Evolutionary conservation across 441 rosid species (phyloP).

Genomic region (Sinapis alba): DNA sequence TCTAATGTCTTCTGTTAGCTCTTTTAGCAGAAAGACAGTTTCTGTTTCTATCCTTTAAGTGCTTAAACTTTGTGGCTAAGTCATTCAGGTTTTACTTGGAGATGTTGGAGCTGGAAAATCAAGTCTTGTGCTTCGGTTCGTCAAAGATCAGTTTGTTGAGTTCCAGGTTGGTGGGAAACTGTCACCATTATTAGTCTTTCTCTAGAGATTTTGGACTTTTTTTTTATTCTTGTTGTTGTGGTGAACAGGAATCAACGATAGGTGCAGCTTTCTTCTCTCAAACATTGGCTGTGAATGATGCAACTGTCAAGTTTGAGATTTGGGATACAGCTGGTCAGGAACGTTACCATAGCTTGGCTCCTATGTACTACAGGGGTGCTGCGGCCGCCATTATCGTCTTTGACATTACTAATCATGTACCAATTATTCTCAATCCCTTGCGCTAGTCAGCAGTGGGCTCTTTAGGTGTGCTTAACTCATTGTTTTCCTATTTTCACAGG

Average conservation of each 20-base stretch:
- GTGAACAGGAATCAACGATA: conserved; percentile 53
- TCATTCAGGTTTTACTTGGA: conserved; percentile 55
- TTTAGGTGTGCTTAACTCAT: too few species aligned
- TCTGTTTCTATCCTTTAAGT: neutral
- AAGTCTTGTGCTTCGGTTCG: conserved; percentile 55
- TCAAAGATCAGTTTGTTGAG: conserved; percentile 57
- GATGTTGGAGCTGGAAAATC: conserved; percentile 63
- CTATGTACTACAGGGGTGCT: conserved; percentile 66
- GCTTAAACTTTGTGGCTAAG: neutral
- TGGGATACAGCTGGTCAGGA: conserved; percentile 69
- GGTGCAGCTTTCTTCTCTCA: conserved; percentile 62
- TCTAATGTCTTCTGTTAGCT: neutral
- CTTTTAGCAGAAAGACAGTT: neutral
- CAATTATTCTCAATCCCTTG: neutral
- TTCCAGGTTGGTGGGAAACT: conserved; percentile 42
- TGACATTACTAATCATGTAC: conserved; percentile 48
- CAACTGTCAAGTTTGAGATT: conserved; percentile 54
- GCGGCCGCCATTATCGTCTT: conserved; percentile 55
- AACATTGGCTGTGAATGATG: conserved; percentile 51
- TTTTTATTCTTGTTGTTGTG: neutral
- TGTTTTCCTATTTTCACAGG: conserved; percentile 31
- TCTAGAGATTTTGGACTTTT: neutral
- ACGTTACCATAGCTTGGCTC: conserved; percentile 61
- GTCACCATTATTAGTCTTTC: neutral
- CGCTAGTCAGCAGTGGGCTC: neutral